Evolutionary conservation across 2,329 filamentous ascomycete species (phyloP).

Genomic region (Hymenoscyphus fraxineus): DNA sequence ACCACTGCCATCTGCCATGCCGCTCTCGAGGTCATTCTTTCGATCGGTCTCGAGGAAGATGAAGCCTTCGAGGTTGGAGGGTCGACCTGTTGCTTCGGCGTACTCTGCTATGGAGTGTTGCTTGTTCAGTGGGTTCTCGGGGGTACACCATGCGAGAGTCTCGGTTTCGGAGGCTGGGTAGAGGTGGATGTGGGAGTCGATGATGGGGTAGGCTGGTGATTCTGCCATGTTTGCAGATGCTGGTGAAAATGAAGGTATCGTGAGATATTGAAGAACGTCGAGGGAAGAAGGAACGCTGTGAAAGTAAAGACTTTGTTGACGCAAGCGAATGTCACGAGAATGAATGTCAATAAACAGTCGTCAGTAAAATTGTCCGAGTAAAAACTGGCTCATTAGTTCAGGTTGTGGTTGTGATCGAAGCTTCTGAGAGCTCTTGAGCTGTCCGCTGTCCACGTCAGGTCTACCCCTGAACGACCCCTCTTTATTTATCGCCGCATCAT

Average conservation of each 20-base stretch:
- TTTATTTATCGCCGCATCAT: neutral
- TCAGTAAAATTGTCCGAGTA: neutral
- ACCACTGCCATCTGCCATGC: conserved; percentile 47
- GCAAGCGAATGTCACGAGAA: neutral
- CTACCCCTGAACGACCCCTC: neutral
- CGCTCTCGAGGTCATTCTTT: conserved; percentile 52
- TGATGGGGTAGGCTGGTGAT: conserved; percentile 48
- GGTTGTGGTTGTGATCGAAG: neutral
- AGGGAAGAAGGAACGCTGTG: neutral
- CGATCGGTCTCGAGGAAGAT: conserved; percentile 83
- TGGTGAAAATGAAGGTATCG: neutral
- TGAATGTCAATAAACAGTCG: neutral
- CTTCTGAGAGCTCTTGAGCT: neutral
- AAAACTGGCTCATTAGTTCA: neutral
- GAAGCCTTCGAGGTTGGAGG: conserved; percentile 59
- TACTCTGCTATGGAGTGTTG: conserved; percentile 34
- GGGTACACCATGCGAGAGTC: conserved; percentile 66
- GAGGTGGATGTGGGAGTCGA: conserved; percentile 91
- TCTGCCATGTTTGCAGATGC: conserved; percentile 31
- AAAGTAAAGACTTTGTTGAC: neutral
- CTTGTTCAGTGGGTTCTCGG: conserved; percentile 47
- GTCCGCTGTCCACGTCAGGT: neutral
- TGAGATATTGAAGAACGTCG: neutral
- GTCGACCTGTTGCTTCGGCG: conserved; percentile 25
- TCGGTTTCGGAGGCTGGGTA: conserved; percentile 66